Evolutionary conservation across 495 filamentous ascomycete genomes (phyloP).

Genomic region (Oleoguttula mirabilis): DNA sequence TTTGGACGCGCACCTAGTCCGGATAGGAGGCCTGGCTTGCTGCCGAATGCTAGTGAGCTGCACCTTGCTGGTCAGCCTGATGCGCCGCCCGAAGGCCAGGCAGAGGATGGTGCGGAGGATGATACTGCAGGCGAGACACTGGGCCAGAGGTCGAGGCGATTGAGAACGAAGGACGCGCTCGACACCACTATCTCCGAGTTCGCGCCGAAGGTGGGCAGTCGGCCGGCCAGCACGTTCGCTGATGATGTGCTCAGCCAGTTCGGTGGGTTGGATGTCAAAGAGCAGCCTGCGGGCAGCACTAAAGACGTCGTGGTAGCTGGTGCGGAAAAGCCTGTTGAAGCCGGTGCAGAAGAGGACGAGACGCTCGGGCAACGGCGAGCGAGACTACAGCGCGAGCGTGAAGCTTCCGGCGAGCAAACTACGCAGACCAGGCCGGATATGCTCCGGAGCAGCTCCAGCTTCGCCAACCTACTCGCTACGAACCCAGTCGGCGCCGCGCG

Average conservation of each 20-base stretch:
- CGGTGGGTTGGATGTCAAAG: constrained; percentile 36
- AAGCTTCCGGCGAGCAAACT: constrained; percentile 33
- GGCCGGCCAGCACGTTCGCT: constrained; percentile 66
- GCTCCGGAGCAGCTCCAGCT: background rate
- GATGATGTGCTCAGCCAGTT: constrained; percentile 64
- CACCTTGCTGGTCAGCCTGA: constrained; percentile 11
- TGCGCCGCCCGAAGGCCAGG: constrained; percentile 21
- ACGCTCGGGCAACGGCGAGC: constrained; percentile 77
- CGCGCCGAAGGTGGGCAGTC: constrained; percentile 34
- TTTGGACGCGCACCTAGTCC: constrained; percentile 6
- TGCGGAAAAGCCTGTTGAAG: constrained; percentile 11
- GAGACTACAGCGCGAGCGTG: constrained; percentile 63
- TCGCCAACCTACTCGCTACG: constrained; percentile 46
- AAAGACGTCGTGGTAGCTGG: too few relatives aligned
- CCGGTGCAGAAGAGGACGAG: constrained; percentile 58
- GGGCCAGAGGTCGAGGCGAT: constrained; percentile 56
- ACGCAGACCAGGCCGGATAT: background rate
- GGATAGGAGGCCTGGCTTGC: background rate
- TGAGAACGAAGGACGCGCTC: constrained; percentile 44
- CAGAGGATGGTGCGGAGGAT: constrained; percentile 23
- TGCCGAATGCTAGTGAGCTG: background rate
- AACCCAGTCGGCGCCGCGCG: constrained; percentile 36
- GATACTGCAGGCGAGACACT: constrained; percentile 70
- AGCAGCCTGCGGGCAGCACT: constrained; percentile 12
- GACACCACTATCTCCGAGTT: constrained; percentile 29